Evolutionary conservation across 2,329 filamentous ascomycete species (phyloP).

Genomic region (Pleurostoma richardsiae): DNA sequence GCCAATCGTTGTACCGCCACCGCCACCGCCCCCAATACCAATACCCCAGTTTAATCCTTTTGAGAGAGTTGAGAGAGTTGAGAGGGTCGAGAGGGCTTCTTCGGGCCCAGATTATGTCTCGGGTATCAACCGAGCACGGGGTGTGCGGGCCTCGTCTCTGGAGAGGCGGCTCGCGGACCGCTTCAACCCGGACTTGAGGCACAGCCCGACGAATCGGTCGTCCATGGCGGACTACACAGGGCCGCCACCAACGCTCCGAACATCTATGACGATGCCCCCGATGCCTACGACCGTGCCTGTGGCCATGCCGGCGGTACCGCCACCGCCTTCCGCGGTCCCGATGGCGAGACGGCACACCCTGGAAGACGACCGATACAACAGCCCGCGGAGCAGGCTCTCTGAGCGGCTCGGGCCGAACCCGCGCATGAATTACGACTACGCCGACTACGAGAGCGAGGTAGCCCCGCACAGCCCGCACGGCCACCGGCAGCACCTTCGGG

Average conservation of each 20-base stretch:
- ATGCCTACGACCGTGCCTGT: slow-evolving; percentile 26
- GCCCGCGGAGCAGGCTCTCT: slow-evolving; percentile 9
- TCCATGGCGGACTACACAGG: slow-evolving; percentile 10
- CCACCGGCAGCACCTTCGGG: slow-evolving; percentile 15
- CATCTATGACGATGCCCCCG: slow-evolving; percentile 21
- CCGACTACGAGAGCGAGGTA: slow-evolving; percentile 24
- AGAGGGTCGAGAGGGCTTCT: slow-evolving; percentile 14
- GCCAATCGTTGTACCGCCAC: slow-evolving; percentile 27
- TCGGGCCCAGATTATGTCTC: slow-evolving; percentile 36
- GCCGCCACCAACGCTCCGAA: slow-evolving; percentile 17
- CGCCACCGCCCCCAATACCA: slow-evolving; percentile 17
- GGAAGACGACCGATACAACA: slow-evolving; percentile 34
- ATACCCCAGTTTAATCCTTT: slow-evolving; percentile 14
- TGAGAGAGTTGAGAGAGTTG: slow-evolving; percentile 12
- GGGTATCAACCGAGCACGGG: slow-evolving; percentile 36
- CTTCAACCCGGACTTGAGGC: slow-evolving; percentile 38
- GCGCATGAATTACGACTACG: slow-evolving; percentile 9
- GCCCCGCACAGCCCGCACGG: slow-evolving; percentile 20
- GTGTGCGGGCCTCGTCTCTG: slow-evolving; percentile 34
- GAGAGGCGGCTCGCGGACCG: slow-evolving; percentile 46
- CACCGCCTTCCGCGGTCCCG: slow-evolving; percentile 12
- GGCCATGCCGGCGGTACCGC: slow-evolving; percentile 17
- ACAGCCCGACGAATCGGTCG: slow-evolving; percentile 16
- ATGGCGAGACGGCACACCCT: slow-evolving; percentile 32
- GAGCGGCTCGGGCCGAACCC: slow-evolving; percentile 11